Evolutionary conservation across 495 filamentous ascomycete genomes (phyloP), one percentile per base, ranked within the genome.

Genomic region (Penicillium macrosclerotiorum): DNA sequence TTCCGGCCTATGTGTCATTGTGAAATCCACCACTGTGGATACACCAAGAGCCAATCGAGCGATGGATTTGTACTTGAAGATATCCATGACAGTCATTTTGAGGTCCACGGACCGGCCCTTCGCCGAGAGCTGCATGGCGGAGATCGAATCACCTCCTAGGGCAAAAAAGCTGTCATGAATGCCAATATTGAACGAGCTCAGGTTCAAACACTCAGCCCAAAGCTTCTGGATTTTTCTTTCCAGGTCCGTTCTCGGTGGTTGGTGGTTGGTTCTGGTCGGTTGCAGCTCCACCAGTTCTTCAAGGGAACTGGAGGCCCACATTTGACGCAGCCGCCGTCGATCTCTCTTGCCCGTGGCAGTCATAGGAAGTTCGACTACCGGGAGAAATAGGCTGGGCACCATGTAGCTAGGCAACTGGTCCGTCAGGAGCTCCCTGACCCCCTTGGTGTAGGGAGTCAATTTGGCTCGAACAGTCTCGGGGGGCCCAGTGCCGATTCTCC

Each of bases 311-410:
- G 17, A 19, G 18, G 33, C 17, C 2, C 33, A 16, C 4, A 36
- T 25, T 9, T 49, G 38, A 3, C 23, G 47, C 29, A 72, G 51
- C 11, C 31, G 9, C 29, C 42, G 50, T 14, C 65, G 51, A 33
- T 76, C 62, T 2, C 59, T 42, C 49, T 77, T 76, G 8, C 62
- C 65, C 3, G 64, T 64, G 8, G 51, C 42, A 0, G 50, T 64
- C 22, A 63, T 35, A 3, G 73, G 73, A 41, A 76, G 55, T 14
- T 51, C 37, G 2, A 49, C 38, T 0, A 73, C 40, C 1, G 60
- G 58, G 1, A 72, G 14, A 14, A 61, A 71, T 12, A 67, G 11
- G 1, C 38, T 40, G 2, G 69, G 74, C 0, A 75, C 57, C 72
- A 77, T 76, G 56, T 75, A 73, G 24, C 13, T 9, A 29, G 67